These are phyloP conservation scores for Dactylellina haptotyla DNA, from an alignment of 2,329 filamentous ascomycete species.

Conservation along the genomic window DNA sequence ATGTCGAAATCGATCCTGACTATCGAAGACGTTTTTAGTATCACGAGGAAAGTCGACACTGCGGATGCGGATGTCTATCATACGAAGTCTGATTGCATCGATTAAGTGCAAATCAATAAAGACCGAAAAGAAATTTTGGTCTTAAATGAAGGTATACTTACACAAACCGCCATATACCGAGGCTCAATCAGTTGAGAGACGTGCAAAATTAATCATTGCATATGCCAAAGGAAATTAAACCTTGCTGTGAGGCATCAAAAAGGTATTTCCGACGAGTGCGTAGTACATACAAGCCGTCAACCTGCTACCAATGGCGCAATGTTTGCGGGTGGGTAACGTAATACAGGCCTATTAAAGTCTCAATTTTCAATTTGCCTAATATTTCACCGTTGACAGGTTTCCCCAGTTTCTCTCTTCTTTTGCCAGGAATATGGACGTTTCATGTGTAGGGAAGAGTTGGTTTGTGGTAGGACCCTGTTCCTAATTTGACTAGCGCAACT, in stretches of 20 bases:
- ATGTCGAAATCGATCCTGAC: slow-evolving; percentile 10
- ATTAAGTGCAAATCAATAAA: not conserved
- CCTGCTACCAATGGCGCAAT: slow-evolving; percentile 53
- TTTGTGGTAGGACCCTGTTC: slow-evolving; percentile 33
- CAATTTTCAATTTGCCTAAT: slow-evolving; percentile 11
- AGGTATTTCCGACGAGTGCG: slow-evolving; percentile 44
- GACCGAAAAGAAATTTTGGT: not conserved
- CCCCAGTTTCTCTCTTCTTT: slow-evolving; percentile 28
- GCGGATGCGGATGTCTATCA: not conserved
- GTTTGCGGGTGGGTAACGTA: slow-evolving; percentile 51
- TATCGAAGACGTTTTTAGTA: slow-evolving; percentile 19
- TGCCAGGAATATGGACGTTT: slow-evolving; percentile 39
- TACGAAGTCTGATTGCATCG: no score
- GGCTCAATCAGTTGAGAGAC: not conserved
- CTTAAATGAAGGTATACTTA: slow-evolving; percentile 10
- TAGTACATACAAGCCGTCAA: slow-evolving; percentile 51
- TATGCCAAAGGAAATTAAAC: slow-evolving; percentile 40
- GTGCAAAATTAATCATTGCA: slow-evolving; percentile 13
- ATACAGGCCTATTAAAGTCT: slow-evolving; percentile 31
- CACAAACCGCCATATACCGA: slow-evolving; percentile 18
- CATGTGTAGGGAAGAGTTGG: slow-evolving; percentile 38
- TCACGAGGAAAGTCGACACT: slow-evolving; percentile 13
- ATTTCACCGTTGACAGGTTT: slow-evolving; percentile 31
- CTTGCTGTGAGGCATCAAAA: slow-evolving; percentile 9
- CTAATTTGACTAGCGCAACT: slow-evolving; percentile 30